Base-by-base conservation (phyloP, 305 asterid species). In the Fraxinus paxiana region DNA sequence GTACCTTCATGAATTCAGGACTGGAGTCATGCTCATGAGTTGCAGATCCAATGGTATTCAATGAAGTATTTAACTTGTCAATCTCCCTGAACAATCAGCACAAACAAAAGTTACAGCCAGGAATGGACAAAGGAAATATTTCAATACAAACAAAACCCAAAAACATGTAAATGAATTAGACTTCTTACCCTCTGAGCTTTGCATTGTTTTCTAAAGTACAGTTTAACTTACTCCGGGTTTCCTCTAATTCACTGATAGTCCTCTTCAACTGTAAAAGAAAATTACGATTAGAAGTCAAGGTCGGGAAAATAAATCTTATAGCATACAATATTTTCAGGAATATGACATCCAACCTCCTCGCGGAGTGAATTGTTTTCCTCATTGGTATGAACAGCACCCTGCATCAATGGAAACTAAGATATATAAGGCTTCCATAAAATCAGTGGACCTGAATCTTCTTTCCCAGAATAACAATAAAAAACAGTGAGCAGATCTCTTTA, bases 1-100 rank as follows among this genome's bases (percentile, higher is more conserved):
- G 73, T 86, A 95, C 99, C 94, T 92, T 92, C 71, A 87, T 87
- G 85, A 91, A 91, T 89, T 94, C 94, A 59, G 82, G 78, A 63
- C 89, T 86, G 85, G 82, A 85, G 71, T 87, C 88, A 43, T 80
- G 86, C 82, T 86, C 95, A 73, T 81, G 88, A 65, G 77, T 78
- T 67, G 83, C 83, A 82, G 87, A 73, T 73, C 85, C 82, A 56
- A 77, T 82, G 67, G 18, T 80, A 78, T 76, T 81, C 70, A 87
- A 79, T 77, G 89, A 87, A 75, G 84, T 82, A 75, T 73, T 92
- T 41, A 94, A 84, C 82, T 84, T 90, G 74, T 89, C 90, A 43
- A 94, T 80, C 79, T 92, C 97, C 84, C 97, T 96, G 87, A 83
- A 86, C 73, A 82, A 77, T 81, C 77, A 71, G 69, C 71, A 84